Evolutionary conservation across 179 eudicot species (phyloP).

Genomic region (Silene noctiflora): DNA sequence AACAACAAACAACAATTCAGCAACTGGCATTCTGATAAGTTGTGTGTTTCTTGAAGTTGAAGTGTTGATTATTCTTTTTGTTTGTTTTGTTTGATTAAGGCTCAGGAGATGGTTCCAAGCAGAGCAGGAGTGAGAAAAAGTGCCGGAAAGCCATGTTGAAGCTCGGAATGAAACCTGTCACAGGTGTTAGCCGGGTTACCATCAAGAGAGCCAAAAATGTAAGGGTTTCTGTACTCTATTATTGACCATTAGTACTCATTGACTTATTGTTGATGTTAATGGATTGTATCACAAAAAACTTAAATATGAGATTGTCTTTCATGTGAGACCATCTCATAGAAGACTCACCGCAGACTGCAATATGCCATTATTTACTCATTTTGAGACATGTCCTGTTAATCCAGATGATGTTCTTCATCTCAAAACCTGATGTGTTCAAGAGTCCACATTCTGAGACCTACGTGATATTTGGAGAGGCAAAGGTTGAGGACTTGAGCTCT

Average conservation of each 20-base stretch:
- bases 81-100: constrained; percentile 28
- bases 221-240: constrained; percentile 8
- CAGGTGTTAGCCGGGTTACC: constrained; percentile 77
- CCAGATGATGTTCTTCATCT: constrained; percentile 74
- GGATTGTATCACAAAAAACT: background rate
- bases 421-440: constrained; percentile 83
- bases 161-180: constrained; percentile 75
- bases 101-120: constrained; percentile 49
- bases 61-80: background rate
- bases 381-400: constrained; percentile 9
- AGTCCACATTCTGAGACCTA: constrained; percentile 85
- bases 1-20: no score
- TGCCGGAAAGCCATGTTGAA: constrained; percentile 85
- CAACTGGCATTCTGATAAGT: background rate
- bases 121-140: constrained; percentile 86
- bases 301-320: no score
- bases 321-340: no score
- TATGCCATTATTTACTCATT: background rate
- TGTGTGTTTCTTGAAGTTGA: background rate
- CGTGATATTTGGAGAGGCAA: constrained; percentile 81
- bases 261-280: background rate
- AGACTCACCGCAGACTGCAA: no score
- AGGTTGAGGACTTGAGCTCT: constrained; percentile 89
- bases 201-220: constrained; percentile 76
- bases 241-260: background rate